phyloP scores from a whole-genome alignment of 306 rosid genomes.

The Dalbergia oliveri region DNA sequence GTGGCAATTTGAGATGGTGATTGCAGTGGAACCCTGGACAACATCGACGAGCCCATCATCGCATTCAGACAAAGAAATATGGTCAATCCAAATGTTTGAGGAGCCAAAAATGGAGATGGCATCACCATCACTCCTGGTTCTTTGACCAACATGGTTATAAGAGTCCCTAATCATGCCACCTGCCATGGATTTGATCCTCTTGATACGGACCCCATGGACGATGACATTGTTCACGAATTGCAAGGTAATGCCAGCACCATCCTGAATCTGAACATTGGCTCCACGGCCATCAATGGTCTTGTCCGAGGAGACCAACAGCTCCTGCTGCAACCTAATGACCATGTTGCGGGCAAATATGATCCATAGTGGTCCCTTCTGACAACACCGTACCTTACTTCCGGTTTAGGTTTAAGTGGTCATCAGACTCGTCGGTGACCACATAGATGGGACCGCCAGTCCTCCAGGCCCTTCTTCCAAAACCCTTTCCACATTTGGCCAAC shows the following conservation, averaged over 20 bases:
- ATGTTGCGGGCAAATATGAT: conserved; percentile 69
- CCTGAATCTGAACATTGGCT: conserved; percentile 57
- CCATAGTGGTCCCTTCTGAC: conserved; percentile 76
- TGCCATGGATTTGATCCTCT: not conserved
- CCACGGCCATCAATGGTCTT: conserved; percentile 97
- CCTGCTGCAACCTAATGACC: conserved; percentile 63
- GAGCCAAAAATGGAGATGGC: conserved; percentile 76
- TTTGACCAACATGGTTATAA: conserved; percentile 54
- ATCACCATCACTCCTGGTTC: conserved; percentile 77
- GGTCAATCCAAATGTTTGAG: conserved; percentile 84
- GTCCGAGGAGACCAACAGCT: conserved; percentile 66
- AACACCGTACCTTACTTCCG: conserved; percentile 74
- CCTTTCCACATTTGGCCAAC: conserved; percentile 67
- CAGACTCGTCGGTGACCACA: conserved; percentile 67
- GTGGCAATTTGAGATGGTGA: conserved; percentile 87
- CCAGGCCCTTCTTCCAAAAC: conserved; percentile 79
- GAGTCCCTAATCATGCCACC: conserved; percentile 84
- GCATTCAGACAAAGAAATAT: conserved; percentile 67
- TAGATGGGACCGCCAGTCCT: conserved; percentile 63
- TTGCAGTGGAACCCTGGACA: conserved; percentile 74
- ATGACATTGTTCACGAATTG: conserved; percentile 68
- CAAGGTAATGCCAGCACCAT: conserved; percentile 71
- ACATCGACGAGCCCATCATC: conserved; percentile 80
- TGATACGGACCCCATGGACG: conserved; percentile 68
- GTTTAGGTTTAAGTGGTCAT: conserved; percentile 56